Percentiles rank a stretch among this genome's conserved stretches.
These are phyloP conservation scores for Trichomonas gallinae DNA, from an alignment of 208 protist species.

Conservation along the genomic window DNA sequence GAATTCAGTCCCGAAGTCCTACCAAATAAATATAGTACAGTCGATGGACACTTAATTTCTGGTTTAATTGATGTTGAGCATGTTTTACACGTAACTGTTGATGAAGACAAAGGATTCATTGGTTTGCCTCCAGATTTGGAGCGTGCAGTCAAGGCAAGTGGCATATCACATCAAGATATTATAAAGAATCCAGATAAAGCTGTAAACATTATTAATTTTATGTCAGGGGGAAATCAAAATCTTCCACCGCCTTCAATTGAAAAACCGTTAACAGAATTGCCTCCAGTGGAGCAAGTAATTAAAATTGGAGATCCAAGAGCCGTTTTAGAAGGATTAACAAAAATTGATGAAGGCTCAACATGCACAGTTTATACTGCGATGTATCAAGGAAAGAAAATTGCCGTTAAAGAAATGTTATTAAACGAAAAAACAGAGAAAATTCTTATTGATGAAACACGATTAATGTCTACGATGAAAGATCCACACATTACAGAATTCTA, in stretches of 20 bases:
- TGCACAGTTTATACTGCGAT: neutral
- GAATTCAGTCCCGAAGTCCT: neutral
- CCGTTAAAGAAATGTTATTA: neutral
- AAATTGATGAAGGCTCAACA: constrained; percentile 14
- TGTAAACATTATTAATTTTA: neutral
- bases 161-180: neutral
- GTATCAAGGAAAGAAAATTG: neutral
- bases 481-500: neutral
- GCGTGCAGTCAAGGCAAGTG: neutral
- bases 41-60: neutral
- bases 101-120: neutral
- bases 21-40: neutral
- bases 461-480: neutral
- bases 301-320: neutral
- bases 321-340: neutral
- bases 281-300: neutral
- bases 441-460: constrained; percentile 7
- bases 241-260: no score
- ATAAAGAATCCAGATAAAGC: neutral
- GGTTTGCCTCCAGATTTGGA: neutral
- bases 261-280: neutral
- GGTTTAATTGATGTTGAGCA: neutral
- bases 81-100: neutral
- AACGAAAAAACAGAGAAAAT: neutral
- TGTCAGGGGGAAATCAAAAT: neutral